Percentiles rank a stretch among this genome's conserved stretches.
These are phyloP conservation scores for Davidsoniella australis DNA, from an alignment of 2,329 filamentous ascomycete species.

Conservation along the genomic window DNA sequence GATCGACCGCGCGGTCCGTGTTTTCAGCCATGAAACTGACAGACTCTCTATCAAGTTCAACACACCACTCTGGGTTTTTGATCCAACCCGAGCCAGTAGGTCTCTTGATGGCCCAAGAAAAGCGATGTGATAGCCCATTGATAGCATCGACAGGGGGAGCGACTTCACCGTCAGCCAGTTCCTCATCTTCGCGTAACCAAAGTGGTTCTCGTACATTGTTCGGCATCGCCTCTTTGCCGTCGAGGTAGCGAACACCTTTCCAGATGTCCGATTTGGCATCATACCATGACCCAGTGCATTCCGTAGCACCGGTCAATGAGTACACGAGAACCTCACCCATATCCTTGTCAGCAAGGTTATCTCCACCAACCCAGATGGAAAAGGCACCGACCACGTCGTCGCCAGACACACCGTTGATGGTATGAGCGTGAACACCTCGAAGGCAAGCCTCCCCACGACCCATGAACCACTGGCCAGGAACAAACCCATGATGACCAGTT, in stretches of 20 bases:
- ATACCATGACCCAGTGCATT: neutral
- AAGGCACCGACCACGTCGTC: conserved; percentile 4
- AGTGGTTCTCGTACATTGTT: conserved; percentile 2
- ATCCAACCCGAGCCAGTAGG: neutral
- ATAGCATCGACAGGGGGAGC: too few species aligned
- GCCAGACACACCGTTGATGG: conserved; percentile 8
- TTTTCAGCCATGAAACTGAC: neutral
- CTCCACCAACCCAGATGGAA: conserved; percentile 11
- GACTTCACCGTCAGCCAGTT: too few species aligned
- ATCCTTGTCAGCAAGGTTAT: conserved; percentile 9
- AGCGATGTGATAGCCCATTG: neutral
- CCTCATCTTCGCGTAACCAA: neutral
- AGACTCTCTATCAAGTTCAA: neutral
- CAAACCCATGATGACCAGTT: conserved; percentile 8
- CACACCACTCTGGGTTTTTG: neutral
- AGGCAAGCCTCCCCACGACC: conserved; percentile 6
- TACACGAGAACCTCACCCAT: conserved; percentile 9
- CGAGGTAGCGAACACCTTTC: neutral
- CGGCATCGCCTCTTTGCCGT: conserved; percentile 1
- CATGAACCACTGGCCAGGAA: conserved; percentile 8
- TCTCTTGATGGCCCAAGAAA: neutral
- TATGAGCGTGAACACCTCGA: conserved; percentile 4
- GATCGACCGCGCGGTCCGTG: conserved; percentile 6
- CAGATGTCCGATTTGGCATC: too few species aligned
- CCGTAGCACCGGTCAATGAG: conserved; percentile 7